Base-by-base conservation (phyloP, 768 basidiomycete genomes). In the Tephrocybe sp. region DNA sequence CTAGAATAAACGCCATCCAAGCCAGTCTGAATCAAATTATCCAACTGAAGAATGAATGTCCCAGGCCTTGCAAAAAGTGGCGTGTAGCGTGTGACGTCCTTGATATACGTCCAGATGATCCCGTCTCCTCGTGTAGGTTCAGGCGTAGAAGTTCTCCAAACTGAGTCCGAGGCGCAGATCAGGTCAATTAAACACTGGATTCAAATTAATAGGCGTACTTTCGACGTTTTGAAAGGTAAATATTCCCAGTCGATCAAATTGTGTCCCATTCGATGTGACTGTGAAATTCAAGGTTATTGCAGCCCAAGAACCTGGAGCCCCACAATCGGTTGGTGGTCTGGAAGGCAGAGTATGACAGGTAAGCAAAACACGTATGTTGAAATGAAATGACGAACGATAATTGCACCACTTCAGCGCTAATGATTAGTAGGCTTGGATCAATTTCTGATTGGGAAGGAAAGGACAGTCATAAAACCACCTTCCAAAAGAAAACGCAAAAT, bases 81-180 rank as follows among this genome's bases (percentile, higher is more conserved):
- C 3, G 74, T 77, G 53, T 84, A 91, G 18, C 79, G 79, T 7
- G 86, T 83, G 16, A 84, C 85, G 55, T 90, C 88, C 60, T 90
- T 90, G 57, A 81, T 63, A 48, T 78, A 83, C 1, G 87, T 88
- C 88, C 88, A 90, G 42, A 87, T 82, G 52, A 91, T 89, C 10
- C 88, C 88, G 37, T 79, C 72, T 1, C 77, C 72, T 15, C 54
- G 56, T 0, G 80, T 84, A 1, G 88, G 88, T 62, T 90, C 88
- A 0, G 88, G 83, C 11, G 88, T 91, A 0, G 86, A 88, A 16
- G 84, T 88, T 25, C 88, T 73, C 88, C 88, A 89, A 42, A 89
- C 86, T 87, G 23, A 2, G 15, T 24, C 3, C 39, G 43, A n/a
- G n/a, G n/a, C n/a, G 33, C 49, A 22, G 31, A 42, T 40, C 18